phyloP scores from a whole-genome alignment of 108 stramenopile species.

The Hondaea fermentalgiana region DNA sequence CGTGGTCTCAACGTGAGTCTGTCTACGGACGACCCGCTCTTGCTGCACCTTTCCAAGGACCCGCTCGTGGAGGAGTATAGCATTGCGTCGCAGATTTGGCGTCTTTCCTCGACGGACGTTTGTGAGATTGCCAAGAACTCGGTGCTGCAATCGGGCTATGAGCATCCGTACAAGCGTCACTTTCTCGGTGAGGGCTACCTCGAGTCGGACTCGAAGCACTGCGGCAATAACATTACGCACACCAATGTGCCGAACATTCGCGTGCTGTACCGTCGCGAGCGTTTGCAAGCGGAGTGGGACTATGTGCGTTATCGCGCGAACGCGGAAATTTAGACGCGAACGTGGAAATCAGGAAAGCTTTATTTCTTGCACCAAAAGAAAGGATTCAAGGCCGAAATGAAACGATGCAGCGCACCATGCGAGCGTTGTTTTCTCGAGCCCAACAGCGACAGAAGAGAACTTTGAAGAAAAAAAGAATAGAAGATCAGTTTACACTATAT shows the following conservation, averaged over 20 bases:
- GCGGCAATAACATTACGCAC: conserved; percentile 42
- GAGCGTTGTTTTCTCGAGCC: too few relatives aligned
- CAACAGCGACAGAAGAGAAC: too few relatives aligned
- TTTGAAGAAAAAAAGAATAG: background rate
- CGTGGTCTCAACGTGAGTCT: conserved; percentile 86
- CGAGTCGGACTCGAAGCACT: background rate
- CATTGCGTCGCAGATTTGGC: conserved; percentile 87
- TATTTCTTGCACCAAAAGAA: too few relatives aligned
- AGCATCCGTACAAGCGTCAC: conserved; percentile 79
- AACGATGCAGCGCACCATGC: too few relatives aligned
- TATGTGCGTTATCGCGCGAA: background rate
- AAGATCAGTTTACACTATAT: background rate
- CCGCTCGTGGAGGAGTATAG: conserved; percentile 92
- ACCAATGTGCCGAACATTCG: conserved; percentile 56
- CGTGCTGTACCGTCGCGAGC: conserved; percentile 45
- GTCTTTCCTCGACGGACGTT: conserved; percentile 89
- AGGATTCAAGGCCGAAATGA: too few relatives aligned
- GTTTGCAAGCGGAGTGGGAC: background rate
- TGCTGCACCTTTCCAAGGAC: conserved; percentile 97
- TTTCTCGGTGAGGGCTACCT: conserved; percentile 83
- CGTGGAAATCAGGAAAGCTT: too few relatives aligned
- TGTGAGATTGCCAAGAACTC: conserved; percentile 93
- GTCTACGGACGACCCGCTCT: conserved; percentile 93
- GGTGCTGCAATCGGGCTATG: conserved; percentile 89
- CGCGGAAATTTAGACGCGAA: background rate